phyloP scores from a whole-genome alignment of 2,329 filamentous ascomycete genomes.

The Emmonsia crescens region DNA sequence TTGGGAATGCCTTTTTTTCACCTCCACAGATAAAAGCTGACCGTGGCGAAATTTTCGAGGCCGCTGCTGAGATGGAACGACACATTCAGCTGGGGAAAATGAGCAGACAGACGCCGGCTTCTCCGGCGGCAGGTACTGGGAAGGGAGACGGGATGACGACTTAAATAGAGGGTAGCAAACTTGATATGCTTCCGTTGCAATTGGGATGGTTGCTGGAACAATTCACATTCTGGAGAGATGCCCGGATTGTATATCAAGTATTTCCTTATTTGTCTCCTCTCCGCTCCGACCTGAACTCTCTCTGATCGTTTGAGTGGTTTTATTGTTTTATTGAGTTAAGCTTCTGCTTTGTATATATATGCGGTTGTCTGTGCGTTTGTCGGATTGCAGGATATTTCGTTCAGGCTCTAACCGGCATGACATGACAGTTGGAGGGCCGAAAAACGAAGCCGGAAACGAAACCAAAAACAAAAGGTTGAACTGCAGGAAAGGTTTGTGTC shows the following conservation, averaged over 20 bases:
- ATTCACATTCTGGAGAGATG: background rate
- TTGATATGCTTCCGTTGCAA: background rate
- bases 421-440: background rate
- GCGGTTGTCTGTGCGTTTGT: background rate
- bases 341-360: background rate
- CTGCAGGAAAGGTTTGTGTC: background rate
- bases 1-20: background rate
- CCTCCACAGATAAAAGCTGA: conserved; percentile 47
- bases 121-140: background rate
- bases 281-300: background rate
- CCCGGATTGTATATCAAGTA: background rate
- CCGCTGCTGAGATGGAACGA: conserved; percentile 43
- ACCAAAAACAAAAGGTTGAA: background rate
- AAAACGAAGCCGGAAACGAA: background rate
- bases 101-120: background rate
- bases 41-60: conserved; percentile 36
- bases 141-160: background rate
- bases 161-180: background rate
- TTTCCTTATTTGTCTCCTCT: background rate
- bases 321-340: background rate
- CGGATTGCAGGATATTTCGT: background rate
- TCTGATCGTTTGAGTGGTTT: background rate
- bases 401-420: background rate
- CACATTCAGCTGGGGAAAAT: conserved; percentile 14
- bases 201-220: background rate